These are phyloP conservation scores for Penicillium sp. DNA, from an alignment of 2,329 filamentous ascomycete species.

Conservation along the genomic window DNA sequence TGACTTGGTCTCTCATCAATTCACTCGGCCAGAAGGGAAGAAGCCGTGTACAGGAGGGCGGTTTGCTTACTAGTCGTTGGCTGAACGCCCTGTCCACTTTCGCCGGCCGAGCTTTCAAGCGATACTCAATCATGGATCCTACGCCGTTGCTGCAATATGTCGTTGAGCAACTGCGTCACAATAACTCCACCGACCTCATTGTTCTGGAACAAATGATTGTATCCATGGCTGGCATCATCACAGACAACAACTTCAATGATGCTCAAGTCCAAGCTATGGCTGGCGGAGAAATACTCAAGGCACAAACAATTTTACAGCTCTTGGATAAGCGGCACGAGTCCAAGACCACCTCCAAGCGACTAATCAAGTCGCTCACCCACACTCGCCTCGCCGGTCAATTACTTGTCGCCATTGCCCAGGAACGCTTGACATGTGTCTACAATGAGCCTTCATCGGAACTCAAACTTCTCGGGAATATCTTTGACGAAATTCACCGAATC, in stretches of 20 bases:
- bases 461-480: constrained; percentile 81
- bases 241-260: constrained; percentile 84
- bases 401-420: constrained; percentile 86
- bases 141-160: constrained; percentile 87
- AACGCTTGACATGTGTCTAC: constrained; percentile 82
- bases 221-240: constrained; percentile 90
- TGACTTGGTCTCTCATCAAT: constrained; percentile 88
- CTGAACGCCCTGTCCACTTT: constrained; percentile 86
- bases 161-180: constrained; percentile 73
- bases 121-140: constrained; percentile 79
- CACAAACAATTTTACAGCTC: constrained; percentile 75
- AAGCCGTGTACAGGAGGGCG: constrained; percentile 60
- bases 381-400: constrained; percentile 76
- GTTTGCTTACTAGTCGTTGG: constrained; percentile 84
- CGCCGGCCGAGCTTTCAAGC: constrained; percentile 82
- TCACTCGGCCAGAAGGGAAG: constrained; percentile 59
- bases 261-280: constrained; percentile 83
- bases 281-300: constrained; percentile 74
- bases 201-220: constrained; percentile 86
- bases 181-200: constrained; percentile 86
- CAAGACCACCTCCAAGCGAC: constrained; percentile 69
- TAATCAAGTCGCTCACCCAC: constrained; percentile 76
- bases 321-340: constrained; percentile 79
- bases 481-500: constrained; percentile 85
- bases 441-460: constrained; percentile 75